Percentiles rank a stretch among this genome's conserved stretches.
Conservation (phyloP, 106 monocot species). For the Apostasia ramifera region DNA sequence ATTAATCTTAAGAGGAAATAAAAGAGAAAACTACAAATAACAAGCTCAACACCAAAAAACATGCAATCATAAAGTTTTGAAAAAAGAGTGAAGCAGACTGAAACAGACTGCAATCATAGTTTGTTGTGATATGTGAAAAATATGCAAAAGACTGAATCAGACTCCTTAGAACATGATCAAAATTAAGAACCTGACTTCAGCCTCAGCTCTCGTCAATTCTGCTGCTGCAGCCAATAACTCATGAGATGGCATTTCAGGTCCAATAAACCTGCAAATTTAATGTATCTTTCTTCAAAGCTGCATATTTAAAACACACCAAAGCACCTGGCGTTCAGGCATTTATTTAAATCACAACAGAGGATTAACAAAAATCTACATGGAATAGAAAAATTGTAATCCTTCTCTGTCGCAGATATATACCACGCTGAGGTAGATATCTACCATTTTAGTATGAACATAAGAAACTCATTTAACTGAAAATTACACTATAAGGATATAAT, state of each 20-base stretch:
- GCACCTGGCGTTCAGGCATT: no score
- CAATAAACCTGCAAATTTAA: constrained; percentile 65
- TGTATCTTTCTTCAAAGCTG: neutral
- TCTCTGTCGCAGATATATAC: no score
- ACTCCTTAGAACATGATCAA: neutral
- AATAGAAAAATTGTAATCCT: no score
- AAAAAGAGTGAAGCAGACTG: neutral
- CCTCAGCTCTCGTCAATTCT: constrained; percentile 77
- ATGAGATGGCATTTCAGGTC: constrained; percentile 95
- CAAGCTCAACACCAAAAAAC: neutral
- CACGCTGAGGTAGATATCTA: no score
- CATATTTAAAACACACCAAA: no score
- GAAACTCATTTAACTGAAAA: no score
- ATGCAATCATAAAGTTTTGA: neutral
- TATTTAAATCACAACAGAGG: no score
- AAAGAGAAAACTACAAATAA: neutral
- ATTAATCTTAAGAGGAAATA: neutral
- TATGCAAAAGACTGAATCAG: neutral
- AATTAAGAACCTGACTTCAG: constrained; percentile 48
- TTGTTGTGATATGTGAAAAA: no score
- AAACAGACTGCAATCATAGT: no score
- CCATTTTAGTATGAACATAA: no score
- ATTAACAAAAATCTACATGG: no score
- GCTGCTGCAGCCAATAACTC: constrained; percentile 94
- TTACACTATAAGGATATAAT: no score